Percentiles rank a stretch among this genome's conserved stretches.
These are phyloP conservation scores for Cordyceps militaris DNA, from an alignment of 2,329 filamentous ascomycete species.

Conservation along the genomic window DNA sequence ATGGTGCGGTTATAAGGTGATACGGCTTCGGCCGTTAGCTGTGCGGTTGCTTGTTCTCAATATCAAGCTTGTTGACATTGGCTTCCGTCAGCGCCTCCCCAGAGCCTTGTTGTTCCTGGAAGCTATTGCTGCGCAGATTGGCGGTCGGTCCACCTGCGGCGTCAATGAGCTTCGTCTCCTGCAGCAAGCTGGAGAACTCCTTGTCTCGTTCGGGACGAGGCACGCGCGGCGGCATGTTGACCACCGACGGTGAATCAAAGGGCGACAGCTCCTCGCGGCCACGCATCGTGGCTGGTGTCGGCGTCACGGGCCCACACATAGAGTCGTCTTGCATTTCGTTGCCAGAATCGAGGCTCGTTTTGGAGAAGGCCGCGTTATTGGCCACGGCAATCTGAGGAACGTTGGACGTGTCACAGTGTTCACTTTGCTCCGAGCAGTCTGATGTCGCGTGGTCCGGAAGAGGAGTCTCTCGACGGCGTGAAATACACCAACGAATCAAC, in stretches of 20 bases:
- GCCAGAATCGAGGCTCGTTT: slow-evolving; percentile 11
- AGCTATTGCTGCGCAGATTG: slow-evolving; percentile 26
- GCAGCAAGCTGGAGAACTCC: slow-evolving; percentile 36
- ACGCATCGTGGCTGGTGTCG: slow-evolving; percentile 32
- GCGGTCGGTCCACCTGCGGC: slow-evolving; percentile 33
- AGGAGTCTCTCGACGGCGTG: slow-evolving; percentile 20
- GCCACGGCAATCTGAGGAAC: slow-evolving; percentile 32
- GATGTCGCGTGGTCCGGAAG: slow-evolving; percentile 27
- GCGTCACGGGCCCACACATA: slow-evolving; percentile 30
- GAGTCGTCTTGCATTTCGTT: slow-evolving; percentile 21
- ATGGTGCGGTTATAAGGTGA: not conserved
- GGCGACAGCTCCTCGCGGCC: slow-evolving; percentile 35
- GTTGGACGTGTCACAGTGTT: slow-evolving; percentile 35
- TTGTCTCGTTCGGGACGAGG: slow-evolving; percentile 30
- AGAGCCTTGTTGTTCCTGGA: slow-evolving; percentile 26
- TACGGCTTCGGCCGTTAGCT: not conserved
- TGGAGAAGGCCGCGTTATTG: not conserved
- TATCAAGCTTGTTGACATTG: slow-evolving; percentile 43
- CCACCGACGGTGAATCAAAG: slow-evolving; percentile 29
- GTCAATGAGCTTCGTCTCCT: slow-evolving; percentile 41
- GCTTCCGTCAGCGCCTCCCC: slow-evolving; percentile 46
- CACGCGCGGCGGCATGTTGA: slow-evolving; percentile 28
- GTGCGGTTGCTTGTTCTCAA: slow-evolving; percentile 22
- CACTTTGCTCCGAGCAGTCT: slow-evolving; percentile 40
- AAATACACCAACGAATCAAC: slow-evolving; percentile 60